These are phyloP conservation scores for Trichoderma asperelloides DNA, from an alignment of 495 filamentous ascomycete genomes.

Conservation along the genomic window DNA sequence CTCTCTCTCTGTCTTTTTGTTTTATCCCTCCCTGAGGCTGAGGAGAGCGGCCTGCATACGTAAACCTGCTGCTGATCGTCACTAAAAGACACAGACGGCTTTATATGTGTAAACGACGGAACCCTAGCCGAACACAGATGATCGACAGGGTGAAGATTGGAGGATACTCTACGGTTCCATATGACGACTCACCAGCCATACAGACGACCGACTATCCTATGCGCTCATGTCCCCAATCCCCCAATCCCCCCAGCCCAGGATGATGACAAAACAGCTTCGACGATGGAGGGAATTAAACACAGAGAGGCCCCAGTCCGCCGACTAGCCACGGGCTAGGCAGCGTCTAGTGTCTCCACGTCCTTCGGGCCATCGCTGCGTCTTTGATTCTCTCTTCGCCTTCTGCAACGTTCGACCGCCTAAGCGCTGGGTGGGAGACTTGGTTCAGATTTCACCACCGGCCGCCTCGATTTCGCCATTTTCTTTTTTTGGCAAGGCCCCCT, in stretches of 20 bases:
- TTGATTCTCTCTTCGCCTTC: neutral
- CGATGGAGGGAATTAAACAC: neutral
- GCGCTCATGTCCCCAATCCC: no score
- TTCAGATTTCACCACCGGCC: neutral
- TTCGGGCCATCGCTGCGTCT: neutral
- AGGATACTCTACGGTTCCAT: neutral
- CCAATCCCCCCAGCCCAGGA: no score
- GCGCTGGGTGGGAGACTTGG: neutral
- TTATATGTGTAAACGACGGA: neutral
- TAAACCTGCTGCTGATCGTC: neutral
- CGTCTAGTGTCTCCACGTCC: neutral
- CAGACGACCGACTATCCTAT: neutral
- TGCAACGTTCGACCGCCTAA: neutral
- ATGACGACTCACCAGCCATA: neutral
- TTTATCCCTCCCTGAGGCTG: neutral
- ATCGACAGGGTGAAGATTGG: neutral
- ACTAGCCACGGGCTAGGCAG: neutral
- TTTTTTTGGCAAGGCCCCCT: neutral
- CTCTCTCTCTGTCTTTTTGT: neutral
- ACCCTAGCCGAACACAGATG: neutral
- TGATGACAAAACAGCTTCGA: no score
- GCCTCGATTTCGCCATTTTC: neutral
- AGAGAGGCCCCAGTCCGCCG: neutral
- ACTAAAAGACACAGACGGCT: neutral
- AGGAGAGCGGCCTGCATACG: neutral